Base-by-base conservation (phyloP, 257 asterid species). In the Solanum chiquidenum region DNA sequence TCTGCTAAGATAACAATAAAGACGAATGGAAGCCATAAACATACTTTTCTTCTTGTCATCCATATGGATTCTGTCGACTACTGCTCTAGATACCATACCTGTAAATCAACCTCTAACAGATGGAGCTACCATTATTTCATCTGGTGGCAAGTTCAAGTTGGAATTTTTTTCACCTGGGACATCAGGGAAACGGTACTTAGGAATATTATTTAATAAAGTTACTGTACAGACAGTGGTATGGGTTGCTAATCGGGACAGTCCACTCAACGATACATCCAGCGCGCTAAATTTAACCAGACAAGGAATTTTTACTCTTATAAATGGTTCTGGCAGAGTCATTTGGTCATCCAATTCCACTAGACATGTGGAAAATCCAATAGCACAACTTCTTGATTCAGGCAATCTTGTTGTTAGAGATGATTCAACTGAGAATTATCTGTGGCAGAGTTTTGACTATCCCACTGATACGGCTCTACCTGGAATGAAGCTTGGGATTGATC, bases 371-470 rank as follows among this genome's bases (percentile, higher is more conserved):
- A 84, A 72, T 60, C 91, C 90, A 11, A 16, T 88, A 7, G 44
- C 90, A 87, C 90, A 87, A 86, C 88, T 92, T 31, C 72, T 91
- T 40, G 92, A 91, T 85, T 76, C 76, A 13, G 95, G 93, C 40
- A 91, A 91, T 84, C 90, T 91, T 38, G 89, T 91, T 16, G 55
- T 91, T 87, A 84, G 52, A 87, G 66, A 73, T 80, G 73, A 73
- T 80, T 83, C 71, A 20, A 10, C 37, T 35, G 86, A 73, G 5
- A 35, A 40, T 40, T 85, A 88, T 42, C 35, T 83, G 52, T 91
- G 92, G 94, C 91, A 92, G 87, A 91, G 93, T 86, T 92, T 91
- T 87, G 94, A 92, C 40, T 66, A 88, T 83, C 94, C 91, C 1
- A 37, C 83, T 66, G 92, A 91, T 77, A 91, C 93, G n/a, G 44